Evolutionary conservation across 2,329 filamentous ascomycete genomes (phyloP).

Genomic region (Pyrenochaeta sp.): DNA sequence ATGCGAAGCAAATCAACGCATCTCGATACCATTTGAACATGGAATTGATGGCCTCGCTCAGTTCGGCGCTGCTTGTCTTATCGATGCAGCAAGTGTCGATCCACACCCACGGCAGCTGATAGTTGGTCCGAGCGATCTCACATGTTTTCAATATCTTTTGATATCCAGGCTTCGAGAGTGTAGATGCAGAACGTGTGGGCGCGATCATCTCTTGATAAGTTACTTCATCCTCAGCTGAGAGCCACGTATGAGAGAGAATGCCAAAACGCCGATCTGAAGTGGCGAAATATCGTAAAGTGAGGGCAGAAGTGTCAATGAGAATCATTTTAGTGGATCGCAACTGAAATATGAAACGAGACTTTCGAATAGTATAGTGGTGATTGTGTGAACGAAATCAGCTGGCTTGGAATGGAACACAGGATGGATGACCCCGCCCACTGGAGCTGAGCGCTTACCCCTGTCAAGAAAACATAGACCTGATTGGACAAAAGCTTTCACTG

Average conservation of each 20-base stretch:
- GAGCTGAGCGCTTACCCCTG: no score
- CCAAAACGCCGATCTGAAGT: slow-evolving; percentile 8
- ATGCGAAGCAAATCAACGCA: slow-evolving; percentile 15
- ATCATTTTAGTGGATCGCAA: no score
- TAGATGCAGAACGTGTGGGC: slow-evolving; percentile 4
- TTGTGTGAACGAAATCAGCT: no score
- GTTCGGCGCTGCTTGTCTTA: slow-evolving; percentile 14
- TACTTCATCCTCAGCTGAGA: slow-evolving; percentile 4
- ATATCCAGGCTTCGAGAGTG: slow-evolving; percentile 12
- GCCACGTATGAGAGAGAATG: slow-evolving; percentile 22
- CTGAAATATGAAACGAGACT: no score
- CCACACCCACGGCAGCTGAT: slow-evolving; percentile 16
- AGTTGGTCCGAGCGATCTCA: slow-evolving; percentile 5
- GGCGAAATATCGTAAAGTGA: slow-evolving; percentile 1
- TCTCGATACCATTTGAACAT: slow-evolving; percentile 20
- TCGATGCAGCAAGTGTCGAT: slow-evolving; percentile 27
- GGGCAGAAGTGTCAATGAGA: slow-evolving; percentile 5
- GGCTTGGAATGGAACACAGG: no score
- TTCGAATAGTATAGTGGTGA: no score
- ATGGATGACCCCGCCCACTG: no score
- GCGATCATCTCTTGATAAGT: slow-evolving; percentile 14
- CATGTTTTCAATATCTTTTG: slow-evolving; percentile 15
- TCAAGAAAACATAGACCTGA: no score
- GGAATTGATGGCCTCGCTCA: slow-evolving; percentile 12
- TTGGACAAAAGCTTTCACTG: no score